Evolutionary conservation across 345 rosid species (phyloP).

Genomic region (Reutealis trisperma): DNA sequence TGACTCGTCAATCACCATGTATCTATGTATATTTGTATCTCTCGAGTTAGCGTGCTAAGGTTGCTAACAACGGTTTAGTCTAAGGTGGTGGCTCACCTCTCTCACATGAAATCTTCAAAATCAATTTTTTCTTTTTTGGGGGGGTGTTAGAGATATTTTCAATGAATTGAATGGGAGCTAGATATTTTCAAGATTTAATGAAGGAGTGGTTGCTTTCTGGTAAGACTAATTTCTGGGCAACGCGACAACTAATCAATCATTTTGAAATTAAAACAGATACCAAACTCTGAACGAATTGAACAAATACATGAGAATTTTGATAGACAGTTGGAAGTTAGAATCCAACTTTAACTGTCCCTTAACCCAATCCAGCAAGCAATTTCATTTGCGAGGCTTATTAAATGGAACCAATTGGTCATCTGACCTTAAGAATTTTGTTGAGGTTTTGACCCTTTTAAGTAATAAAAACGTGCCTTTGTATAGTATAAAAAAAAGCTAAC

Average conservation of each 20-base stretch:
- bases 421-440: not conserved
- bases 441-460: not conserved
- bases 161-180: too few species aligned
- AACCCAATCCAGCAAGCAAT: not conserved
- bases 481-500: not conserved
- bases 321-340: not conserved
- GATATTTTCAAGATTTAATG: not conserved
- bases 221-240: not conserved
- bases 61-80: slow-evolving; percentile 13
- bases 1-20: not conserved
- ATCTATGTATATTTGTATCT: not conserved
- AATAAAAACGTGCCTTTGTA: not conserved
- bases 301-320: not conserved
- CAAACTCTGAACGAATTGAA: not conserved
- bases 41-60: slow-evolving; percentile 14
- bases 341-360: not conserved
- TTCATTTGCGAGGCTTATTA: not conserved
- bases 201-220: slow-evolving; percentile 8
- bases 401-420: not conserved
- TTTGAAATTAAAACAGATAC: not conserved
- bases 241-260: not conserved
- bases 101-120: slow-evolving; percentile 9
- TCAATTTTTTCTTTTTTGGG: not conserved
- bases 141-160: not conserved
- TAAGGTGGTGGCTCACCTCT: slow-evolving; percentile 31